Evolutionary conservation across 2,329 filamentous ascomycete genomes (phyloP).

Genomic region (Corynespora cassiicola): DNA sequence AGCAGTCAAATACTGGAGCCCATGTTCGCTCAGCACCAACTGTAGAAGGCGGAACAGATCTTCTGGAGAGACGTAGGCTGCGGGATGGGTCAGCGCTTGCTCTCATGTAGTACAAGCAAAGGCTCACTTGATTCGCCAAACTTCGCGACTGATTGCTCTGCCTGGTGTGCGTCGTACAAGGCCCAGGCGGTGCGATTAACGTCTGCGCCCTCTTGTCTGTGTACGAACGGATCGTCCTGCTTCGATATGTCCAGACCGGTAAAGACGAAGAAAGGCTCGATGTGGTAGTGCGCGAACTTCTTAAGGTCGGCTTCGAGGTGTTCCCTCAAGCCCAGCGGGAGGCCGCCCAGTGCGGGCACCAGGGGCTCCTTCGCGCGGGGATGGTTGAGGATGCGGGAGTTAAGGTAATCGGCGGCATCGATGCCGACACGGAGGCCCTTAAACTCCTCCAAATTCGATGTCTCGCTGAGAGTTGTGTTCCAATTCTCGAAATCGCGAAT

Average conservation of each 20-base stretch:
- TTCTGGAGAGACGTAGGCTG: constrained; percentile 70
- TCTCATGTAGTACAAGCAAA: not conserved
- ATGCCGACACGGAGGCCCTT: constrained; percentile 79
- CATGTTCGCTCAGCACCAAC: constrained; percentile 71
- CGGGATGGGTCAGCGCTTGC: constrained; percentile 18
- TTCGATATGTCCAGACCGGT: constrained; percentile 83
- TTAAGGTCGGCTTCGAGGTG: constrained; percentile 81
- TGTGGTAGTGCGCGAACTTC: constrained; percentile 70
- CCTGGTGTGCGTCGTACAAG: constrained; percentile 81
- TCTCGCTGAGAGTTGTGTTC: constrained; percentile 60
- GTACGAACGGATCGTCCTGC: constrained; percentile 64
- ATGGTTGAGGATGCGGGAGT: constrained; percentile 67
- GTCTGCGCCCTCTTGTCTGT: constrained; percentile 68
- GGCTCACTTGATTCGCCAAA: constrained; percentile 80
- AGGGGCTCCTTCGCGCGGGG: constrained; percentile 77
- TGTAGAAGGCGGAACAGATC: constrained; percentile 81
- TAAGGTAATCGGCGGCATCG: constrained; percentile 89
- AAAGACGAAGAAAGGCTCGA: constrained; percentile 89
- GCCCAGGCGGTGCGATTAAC: constrained; percentile 84
- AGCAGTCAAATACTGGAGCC: constrained; percentile 79
- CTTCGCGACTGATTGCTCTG: constrained; percentile 80
- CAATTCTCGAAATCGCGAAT: constrained; percentile 62
- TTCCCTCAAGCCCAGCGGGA: constrained; percentile 77
- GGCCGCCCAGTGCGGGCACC: constrained; percentile 85
- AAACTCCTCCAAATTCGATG: constrained; percentile 71